Percentiles rank a stretch among this genome's conserved stretches.
Evolutionary conservation across 805 yeast genomes (phyloP).

Genomic region (Wickerhamiella slavikovae): DNA sequence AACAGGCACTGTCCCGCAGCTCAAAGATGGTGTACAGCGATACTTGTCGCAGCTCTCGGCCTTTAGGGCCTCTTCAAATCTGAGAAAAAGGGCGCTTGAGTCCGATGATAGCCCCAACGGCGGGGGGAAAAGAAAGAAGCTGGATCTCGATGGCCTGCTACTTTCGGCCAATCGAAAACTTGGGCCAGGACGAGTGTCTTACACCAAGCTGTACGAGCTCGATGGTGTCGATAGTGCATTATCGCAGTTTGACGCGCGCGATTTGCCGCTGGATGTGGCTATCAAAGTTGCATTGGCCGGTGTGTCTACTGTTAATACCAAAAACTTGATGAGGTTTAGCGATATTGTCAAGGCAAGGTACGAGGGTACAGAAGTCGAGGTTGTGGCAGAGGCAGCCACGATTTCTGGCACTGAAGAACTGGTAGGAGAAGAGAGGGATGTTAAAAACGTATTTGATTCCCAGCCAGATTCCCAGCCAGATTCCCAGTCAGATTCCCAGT

Average conservation of each 20-base stretch:
- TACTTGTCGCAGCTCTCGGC: constrained; percentile 14
- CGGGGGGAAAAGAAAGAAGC: constrained; percentile 13
- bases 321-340: constrained; percentile 40
- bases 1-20: constrained; percentile 16
- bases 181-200: constrained; percentile 17
- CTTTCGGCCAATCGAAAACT: constrained; percentile 5
- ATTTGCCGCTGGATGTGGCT: constrained; percentile 43
- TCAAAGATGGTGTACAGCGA: constrained; percentile 14
- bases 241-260: constrained; percentile 46
- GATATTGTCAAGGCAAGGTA: constrained; percentile 53
- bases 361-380: constrained; percentile 22
- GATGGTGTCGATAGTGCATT: constrained; percentile 40
- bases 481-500: too few relatives aligned
- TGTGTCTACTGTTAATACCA: constrained; percentile 30
- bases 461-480: too few relatives aligned
- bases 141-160: constrained; percentile 7
- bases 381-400: background rate
- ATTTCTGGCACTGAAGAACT: background rate
- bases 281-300: constrained; percentile 46
- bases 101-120: constrained; percentile 11
- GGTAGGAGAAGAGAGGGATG: background rate
- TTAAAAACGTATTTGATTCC: constrained; percentile 4
- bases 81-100: constrained; percentile 14
- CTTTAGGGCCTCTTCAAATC: constrained; percentile 13
- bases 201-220: constrained; percentile 46